Conservation (phyloP, 352 stramenopile species). For the Pythium rhizo-oryzae region DNA sequence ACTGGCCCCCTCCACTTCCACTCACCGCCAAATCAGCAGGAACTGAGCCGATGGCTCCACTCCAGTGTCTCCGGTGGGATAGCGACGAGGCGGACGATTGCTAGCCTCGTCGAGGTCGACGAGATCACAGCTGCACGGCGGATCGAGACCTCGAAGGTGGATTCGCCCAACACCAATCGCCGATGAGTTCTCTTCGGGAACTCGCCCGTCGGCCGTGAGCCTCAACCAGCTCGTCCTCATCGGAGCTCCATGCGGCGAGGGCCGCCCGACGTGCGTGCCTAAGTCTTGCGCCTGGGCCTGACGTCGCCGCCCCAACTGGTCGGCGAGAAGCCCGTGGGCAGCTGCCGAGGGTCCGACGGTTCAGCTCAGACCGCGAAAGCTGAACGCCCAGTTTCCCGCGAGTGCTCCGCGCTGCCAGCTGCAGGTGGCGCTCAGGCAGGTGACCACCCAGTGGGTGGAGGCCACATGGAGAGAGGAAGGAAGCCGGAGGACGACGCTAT, state of each 20-base stretch:
- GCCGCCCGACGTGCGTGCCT: too few species aligned
- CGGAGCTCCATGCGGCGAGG: too few species aligned
- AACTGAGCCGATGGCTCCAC: conserved; percentile 4
- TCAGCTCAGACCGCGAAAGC: conserved; percentile 7
- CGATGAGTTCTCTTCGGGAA: neutral
- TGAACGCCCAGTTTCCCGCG: neutral
- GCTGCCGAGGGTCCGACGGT: conserved; percentile 3
- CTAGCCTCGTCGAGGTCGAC: neutral
- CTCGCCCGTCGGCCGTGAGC: too few species aligned
- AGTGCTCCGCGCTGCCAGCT: neutral
- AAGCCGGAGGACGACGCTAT: neutral
- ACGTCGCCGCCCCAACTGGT: neutral
- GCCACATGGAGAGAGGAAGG: neutral
- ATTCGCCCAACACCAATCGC: neutral
- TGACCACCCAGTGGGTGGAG: neutral
- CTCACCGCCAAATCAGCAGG: conserved; percentile 1
- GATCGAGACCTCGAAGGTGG: neutral
- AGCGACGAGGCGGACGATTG: conserved; percentile 1
- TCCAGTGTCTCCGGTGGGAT: neutral
- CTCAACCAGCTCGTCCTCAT: neutral
- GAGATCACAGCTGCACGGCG: neutral
- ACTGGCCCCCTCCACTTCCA: neutral
- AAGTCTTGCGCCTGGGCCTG: neutral
- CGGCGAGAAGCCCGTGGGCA: neutral
- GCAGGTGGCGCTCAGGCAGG: neutral